These are phyloP conservation scores for Talaromyces rugulosus DNA, from an alignment of 2,329 filamentous ascomycete species.

Conservation along the genomic window DNA sequence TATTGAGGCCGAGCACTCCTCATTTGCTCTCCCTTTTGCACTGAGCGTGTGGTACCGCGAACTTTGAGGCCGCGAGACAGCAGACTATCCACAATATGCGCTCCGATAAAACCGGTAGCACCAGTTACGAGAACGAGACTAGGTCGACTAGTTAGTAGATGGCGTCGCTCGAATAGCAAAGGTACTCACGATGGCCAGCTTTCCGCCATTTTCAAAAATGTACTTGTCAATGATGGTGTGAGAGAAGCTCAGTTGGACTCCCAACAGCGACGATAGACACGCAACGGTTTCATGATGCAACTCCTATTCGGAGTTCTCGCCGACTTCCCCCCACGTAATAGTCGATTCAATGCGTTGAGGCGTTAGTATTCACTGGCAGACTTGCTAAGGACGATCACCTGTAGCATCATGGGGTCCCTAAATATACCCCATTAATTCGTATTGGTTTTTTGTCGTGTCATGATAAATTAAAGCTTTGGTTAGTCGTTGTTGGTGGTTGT, in stretches of 20 bases:
- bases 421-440: neutral
- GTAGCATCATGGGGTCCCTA: neutral
- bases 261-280: neutral
- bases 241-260: neutral
- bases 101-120: slow-evolving; percentile 26
- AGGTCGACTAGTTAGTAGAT: neutral
- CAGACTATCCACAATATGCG: slow-evolving; percentile 19
- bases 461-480: neutral
- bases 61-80: slow-evolving; percentile 15
- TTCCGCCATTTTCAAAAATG: neutral
- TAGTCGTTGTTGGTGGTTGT: neutral
- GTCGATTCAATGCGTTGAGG: neutral
- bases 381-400: neutral
- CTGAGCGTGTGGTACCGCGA: slow-evolving; percentile 13
- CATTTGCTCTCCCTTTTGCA: slow-evolving; percentile 13
- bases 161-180: neutral
- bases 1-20: slow-evolving; percentile 10
- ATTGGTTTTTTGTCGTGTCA: neutral
- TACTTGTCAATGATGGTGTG: neutral
- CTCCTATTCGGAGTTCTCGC: neutral
- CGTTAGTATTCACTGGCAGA: neutral
- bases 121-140: slow-evolving; percentile 21
- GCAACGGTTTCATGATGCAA: neutral
- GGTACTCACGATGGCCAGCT: neutral
- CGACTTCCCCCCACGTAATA: neutral